Evolutionary conservation across 192 early-diverging fungal genomes (phyloP).

Genomic region (Kappamyces sp.): DNA sequence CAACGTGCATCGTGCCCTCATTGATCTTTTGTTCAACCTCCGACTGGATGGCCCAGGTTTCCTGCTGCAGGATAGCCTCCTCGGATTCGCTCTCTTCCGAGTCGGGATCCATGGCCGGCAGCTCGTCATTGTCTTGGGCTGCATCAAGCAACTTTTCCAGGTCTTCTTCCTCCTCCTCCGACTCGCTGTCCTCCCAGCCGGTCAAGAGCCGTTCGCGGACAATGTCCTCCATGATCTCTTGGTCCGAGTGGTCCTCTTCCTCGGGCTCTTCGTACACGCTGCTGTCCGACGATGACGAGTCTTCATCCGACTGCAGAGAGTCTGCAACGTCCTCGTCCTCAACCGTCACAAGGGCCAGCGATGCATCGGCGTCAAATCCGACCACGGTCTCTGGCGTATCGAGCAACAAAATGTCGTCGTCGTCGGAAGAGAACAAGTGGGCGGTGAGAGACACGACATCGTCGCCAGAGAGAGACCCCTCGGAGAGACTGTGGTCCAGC

Average conservation of each 20-base stretch:
- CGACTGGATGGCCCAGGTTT: too few species aligned
- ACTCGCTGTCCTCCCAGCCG: background rate
- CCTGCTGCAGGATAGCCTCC: too few species aligned
- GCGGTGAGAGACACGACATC: background rate
- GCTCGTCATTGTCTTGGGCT: too few species aligned
- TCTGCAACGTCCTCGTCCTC: slow-evolving; percentile 10
- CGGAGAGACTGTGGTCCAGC: too few species aligned
- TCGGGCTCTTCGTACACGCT: slow-evolving; percentile 16
- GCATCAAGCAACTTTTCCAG: slow-evolving; percentile 8
- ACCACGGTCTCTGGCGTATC: background rate
- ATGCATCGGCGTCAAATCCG: background rate
- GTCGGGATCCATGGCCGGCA: too few species aligned
- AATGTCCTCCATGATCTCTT: slow-evolving; percentile 17
- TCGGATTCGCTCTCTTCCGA: too few species aligned
- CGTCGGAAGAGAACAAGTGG: background rate
- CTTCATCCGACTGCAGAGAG: too few species aligned
- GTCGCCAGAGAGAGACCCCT: too few species aligned
- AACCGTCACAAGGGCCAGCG: background rate
- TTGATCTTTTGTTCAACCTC: too few species aligned
- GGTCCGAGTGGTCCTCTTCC: slow-evolving; percentile 3
- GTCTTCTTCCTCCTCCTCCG: slow-evolving; percentile 7
- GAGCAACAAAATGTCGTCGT: background rate
- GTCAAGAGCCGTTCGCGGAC: slow-evolving; percentile 7
- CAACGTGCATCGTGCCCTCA: too few species aligned
- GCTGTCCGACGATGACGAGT: too few species aligned